Conservation (phyloP, 805 yeast genomes). For the Wickerhamomyces hampshirensis region DNA sequence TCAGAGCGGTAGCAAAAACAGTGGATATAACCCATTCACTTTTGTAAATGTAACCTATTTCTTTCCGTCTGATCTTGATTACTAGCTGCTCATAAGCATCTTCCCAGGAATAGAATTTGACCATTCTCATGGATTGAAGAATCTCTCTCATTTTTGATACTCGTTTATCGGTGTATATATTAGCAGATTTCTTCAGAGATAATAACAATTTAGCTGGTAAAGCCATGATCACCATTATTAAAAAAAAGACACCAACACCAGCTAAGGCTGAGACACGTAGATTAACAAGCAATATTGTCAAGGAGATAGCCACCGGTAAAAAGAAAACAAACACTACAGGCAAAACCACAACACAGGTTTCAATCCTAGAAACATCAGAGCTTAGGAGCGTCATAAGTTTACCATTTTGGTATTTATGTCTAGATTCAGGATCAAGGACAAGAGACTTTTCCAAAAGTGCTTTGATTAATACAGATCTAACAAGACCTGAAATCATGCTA, state of each 20-base stretch:
- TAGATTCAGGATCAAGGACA: conserved; percentile 46
- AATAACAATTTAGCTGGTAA: conserved; percentile 43
- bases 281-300: conserved; percentile 58
- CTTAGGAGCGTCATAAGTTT: conserved; percentile 69
- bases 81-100: conserved; percentile 58
- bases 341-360: conserved; percentile 58
- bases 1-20: conserved; percentile 45
- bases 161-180: conserved; percentile 58
- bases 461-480: conserved; percentile 60
- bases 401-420: conserved; percentile 52
- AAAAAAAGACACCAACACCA: conserved; percentile 53
- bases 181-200: conserved; percentile 48
- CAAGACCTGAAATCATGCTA: conserved; percentile 60
- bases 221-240: conserved; percentile 44
- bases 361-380: conserved; percentile 71
- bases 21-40: conserved; percentile 59
- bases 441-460: conserved; percentile 63
- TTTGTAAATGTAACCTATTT: conserved; percentile 49
- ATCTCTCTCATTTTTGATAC: conserved; percentile 59
- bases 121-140: conserved; percentile 56
- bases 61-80: conserved; percentile 47
- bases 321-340: conserved; percentile 54
- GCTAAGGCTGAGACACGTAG: conserved; percentile 66
- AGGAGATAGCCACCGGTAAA: conserved; percentile 51
- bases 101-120: conserved; percentile 88